Conservation (phyloP, 257 asterid species). For the Mitragyna speciosa region DNA sequence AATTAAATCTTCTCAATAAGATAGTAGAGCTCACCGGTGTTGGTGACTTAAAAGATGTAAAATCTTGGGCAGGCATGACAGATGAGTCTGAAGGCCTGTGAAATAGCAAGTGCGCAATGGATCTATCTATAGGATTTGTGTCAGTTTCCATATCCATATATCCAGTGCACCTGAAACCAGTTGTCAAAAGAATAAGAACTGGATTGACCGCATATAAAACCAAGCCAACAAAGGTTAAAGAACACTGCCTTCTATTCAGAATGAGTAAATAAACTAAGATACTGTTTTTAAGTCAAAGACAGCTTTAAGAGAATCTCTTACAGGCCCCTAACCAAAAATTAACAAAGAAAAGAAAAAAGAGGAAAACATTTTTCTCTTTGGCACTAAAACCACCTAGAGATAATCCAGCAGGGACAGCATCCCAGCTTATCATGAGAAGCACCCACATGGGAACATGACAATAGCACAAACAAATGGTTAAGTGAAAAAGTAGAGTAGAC, state of each 20-base stretch:
- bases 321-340: not conserved
- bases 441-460: not conserved
- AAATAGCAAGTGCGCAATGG: conserved; percentile 80
- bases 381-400: not conserved
- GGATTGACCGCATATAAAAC: not conserved
- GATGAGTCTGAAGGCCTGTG: conserved; percentile 61
- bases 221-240: not conserved
- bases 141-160: conserved; percentile 69
- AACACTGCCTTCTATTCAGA: not conserved
- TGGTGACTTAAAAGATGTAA: conserved; percentile 35
- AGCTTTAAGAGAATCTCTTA: not conserved
- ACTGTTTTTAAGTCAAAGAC: not conserved
- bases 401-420: not conserved
- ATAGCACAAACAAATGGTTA: not conserved
- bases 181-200: not conserved
- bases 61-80: conserved; percentile 27
- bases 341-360: not conserved
- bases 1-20: conserved; percentile 1
- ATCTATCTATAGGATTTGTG: conserved; percentile 86
- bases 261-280: not conserved
- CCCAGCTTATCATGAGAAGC: not conserved
- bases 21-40: conserved; percentile 35
- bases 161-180: conserved; percentile 41
- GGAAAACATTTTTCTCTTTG: not conserved
- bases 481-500: not conserved